Evolutionary conservation across 2,329 filamentous ascomycete species (phyloP).

Genomic region (Akanthomyces dipterigenus): DNA sequence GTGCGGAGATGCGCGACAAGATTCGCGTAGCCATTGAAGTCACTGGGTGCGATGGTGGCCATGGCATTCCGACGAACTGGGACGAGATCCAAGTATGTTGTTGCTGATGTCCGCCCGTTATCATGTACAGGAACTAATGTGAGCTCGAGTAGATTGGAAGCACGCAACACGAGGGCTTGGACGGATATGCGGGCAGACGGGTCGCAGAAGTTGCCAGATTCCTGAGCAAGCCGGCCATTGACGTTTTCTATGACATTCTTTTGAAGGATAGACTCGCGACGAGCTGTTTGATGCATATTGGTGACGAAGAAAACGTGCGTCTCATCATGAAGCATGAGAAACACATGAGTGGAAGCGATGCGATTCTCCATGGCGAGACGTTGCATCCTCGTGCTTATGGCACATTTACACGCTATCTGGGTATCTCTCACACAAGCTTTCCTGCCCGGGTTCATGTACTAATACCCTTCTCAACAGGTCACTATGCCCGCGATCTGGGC

Average conservation of each 20-base stretch:
- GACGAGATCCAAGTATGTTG: constrained; percentile 19
- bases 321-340: constrained; percentile 21
- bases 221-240: constrained; percentile 12
- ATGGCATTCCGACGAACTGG: constrained; percentile 22
- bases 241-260: constrained; percentile 19
- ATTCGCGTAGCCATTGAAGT: constrained; percentile 19
- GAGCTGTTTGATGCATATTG: constrained; percentile 19
- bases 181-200: constrained; percentile 16
- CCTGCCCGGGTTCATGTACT: neutral
- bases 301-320: constrained; percentile 19
- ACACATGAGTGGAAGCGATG: constrained; percentile 20
- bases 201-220: constrained; percentile 16
- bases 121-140: neutral
- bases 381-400: constrained; percentile 20
- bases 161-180: constrained; percentile 12
- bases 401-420: constrained; percentile 20
- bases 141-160: constrained; percentile 13
- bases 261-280: constrained; percentile 18
- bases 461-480: constrained; percentile 7
- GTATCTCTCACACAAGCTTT: constrained; percentile 1
- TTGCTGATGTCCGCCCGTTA: too few relatives aligned
- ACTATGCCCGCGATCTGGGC: constrained; percentile 19
- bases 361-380: constrained; percentile 19
- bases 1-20: constrained; percentile 16
- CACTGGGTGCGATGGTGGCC: constrained; percentile 20